These are phyloP conservation scores for Citrus hindsii DNA, from an alignment of 345 rosid genomes.

Conservation along the genomic window DNA sequence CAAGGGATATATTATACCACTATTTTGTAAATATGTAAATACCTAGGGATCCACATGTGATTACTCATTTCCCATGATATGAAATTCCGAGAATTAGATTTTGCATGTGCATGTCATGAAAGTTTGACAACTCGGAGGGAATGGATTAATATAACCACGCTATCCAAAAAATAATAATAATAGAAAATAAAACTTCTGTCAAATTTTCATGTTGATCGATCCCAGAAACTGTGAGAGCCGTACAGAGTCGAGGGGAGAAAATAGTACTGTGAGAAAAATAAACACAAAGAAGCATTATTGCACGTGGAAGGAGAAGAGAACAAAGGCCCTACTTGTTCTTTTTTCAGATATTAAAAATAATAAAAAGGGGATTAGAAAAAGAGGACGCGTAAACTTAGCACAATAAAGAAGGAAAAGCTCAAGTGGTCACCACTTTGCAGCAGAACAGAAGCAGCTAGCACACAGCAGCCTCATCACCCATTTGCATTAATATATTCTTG, in stretches of 20 bases:
- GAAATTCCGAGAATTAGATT: background rate
- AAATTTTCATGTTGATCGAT: background rate
- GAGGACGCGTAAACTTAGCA: constrained; percentile 4
- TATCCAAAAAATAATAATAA: background rate
- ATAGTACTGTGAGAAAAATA: background rate
- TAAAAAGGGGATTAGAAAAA: background rate
- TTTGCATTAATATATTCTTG: background rate
- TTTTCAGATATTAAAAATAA: background rate
- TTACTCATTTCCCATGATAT: background rate
- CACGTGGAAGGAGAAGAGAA: constrained; percentile 24
- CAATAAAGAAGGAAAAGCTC: background rate
- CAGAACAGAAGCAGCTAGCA: background rate
- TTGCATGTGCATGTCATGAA: constrained; percentile 15
- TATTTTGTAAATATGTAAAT: background rate
- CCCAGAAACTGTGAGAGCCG: constrained; percentile 15
- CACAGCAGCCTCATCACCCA: background rate
- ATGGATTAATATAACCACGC: background rate
- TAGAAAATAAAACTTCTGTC: background rate
- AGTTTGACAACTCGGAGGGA: background rate
- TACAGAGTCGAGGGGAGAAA: background rate
- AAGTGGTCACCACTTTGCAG: background rate
- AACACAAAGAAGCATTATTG: constrained; percentile 24
- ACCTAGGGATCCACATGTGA: background rate
- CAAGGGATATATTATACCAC: background rate
- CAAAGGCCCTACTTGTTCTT: constrained; percentile 16